Evolutionary conservation across 352 stramenopile genomes (phyloP), one percentile per base, ranked within the genome.

Genomic region (Saprolegnia diclina): DNA sequence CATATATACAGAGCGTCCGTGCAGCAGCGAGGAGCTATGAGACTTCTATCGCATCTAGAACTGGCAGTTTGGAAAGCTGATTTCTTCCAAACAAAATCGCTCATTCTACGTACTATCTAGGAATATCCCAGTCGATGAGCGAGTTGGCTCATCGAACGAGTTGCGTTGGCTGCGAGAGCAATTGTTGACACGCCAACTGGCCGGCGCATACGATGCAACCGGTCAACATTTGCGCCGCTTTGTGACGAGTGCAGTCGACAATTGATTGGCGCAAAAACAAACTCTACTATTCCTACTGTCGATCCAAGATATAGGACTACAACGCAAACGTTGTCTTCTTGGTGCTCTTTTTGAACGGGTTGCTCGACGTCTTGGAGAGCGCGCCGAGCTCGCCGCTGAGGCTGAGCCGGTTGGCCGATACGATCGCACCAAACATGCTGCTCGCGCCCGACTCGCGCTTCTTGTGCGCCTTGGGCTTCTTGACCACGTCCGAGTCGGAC

Each of bases 311-410:
- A 35, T 2, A 35, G 2, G 29, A 35, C 42, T 48, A 48, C 42
- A 48, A n/a, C 7, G 42, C 42, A 48, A 48, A 48, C 3, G 42
- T 48, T n/a, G 42, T 48, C 37, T 48, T 38, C 1, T 35, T 21
- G 24, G 52, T 66, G 19, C 53, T 66, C 42, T 54, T 66, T 18
- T 63, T 29, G 40, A 66, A 66, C 1, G 57, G 57, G 26, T 66
- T 66, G n/a, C 37, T 13, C 21, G 57, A 16, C 37, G 26, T 62
- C 26, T 38, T 62, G 54, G 26, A 40, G 44, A 50, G 42, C 40
- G 21, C 21, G 16, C 42, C 57, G 11, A 66, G 26, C 11, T 66
- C 57, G 3, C 57, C 57, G 40, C 38, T 66, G 35, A 66, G 48
- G 24, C 57, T 66, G 6, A 66, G 42, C n/a, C 57, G 57, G 35